Percentiles rank a stretch among this genome's conserved stretches.
Evolutionary conservation across 2,329 filamentous ascomycete genomes (phyloP).

Genomic region (Fusarium bulbicola): DNA sequence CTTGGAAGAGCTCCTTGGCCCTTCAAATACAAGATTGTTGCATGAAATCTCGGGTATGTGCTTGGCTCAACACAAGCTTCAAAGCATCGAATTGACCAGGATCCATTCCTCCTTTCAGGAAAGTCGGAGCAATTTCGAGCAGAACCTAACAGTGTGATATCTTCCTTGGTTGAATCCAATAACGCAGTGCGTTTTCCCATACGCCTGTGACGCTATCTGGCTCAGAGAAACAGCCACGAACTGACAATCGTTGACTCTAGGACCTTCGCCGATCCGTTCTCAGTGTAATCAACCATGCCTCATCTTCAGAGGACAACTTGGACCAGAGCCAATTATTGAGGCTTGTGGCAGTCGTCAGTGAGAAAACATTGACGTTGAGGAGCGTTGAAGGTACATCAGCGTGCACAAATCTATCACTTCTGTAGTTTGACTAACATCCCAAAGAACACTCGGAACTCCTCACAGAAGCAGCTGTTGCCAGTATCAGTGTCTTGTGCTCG

Average conservation of each 20-base stretch:
- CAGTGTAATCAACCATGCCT: neutral
- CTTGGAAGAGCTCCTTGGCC: slow-evolving; percentile 19
- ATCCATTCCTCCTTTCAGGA: neutral
- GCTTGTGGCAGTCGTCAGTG: neutral
- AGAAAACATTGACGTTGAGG: neutral
- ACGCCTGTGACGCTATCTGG: neutral
- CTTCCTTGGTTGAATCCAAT: neutral
- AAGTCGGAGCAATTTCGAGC: neutral
- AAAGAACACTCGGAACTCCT: slow-evolving; percentile 4
- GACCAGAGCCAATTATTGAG: neutral
- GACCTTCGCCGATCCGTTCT: slow-evolving; percentile 7
- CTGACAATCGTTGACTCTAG: slow-evolving; percentile 16
- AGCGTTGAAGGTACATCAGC: neutral
- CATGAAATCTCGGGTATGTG: slow-evolving; percentile 19
- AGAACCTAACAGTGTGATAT: neutral
- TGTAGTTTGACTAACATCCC: neutral
- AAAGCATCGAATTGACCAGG: neutral
- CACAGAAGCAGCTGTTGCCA: slow-evolving; percentile 42
- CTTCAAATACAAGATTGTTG: slow-evolving; percentile 15
- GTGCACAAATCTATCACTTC: neutral
- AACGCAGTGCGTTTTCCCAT: neutral
- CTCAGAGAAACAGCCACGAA: neutral
- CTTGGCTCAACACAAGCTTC: neutral
- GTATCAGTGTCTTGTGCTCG: slow-evolving; percentile 40
- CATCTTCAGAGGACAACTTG: neutral